Evolutionary conservation across 345 rosid species (phyloP).

Genomic region (Theobroma cacao): DNA sequence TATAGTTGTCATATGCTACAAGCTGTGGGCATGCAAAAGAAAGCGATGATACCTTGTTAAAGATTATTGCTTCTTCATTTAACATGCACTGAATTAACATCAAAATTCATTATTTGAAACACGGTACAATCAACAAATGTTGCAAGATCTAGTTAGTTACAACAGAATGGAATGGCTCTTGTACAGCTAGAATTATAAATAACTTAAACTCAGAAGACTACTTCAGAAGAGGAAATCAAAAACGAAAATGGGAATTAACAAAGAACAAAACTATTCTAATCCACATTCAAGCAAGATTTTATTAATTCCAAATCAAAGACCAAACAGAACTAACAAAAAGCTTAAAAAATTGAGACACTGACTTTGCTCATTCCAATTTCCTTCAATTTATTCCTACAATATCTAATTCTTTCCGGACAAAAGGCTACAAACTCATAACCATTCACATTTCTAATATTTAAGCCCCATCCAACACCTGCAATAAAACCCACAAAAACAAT

Average conservation of each 20-base stretch:
- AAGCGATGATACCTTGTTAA: not conserved
- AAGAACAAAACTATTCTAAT: not conserved
- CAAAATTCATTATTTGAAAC: not conserved
- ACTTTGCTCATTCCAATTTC: not conserved
- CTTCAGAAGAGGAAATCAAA: not conserved
- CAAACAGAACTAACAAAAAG: not conserved
- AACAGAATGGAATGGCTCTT: not conserved
- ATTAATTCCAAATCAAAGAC: not conserved
- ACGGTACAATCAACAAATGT: not conserved
- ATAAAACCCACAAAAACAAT: not conserved
- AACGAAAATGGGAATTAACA: not conserved
- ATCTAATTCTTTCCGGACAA: not conserved
- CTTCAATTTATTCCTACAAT: not conserved
- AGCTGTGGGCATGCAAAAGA: not conserved
- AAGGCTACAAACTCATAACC: not conserved
- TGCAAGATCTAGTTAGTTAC: not conserved
- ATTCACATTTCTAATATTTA: not conserved
- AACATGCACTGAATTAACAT: not conserved
- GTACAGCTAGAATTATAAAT: not conserved
- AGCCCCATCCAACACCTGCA: not conserved
- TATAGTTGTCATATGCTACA: not conserved
- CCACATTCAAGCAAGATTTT: not conserved
- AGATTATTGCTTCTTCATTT: not conserved
- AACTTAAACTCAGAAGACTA: not conserved
- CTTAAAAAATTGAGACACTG: not conserved